Percentiles rank a stretch among this genome's conserved stretches.
phyloP scores from a whole-genome alignment of 768 basidiomycete genomes.

The Podaxis mareebaensis region DNA sequence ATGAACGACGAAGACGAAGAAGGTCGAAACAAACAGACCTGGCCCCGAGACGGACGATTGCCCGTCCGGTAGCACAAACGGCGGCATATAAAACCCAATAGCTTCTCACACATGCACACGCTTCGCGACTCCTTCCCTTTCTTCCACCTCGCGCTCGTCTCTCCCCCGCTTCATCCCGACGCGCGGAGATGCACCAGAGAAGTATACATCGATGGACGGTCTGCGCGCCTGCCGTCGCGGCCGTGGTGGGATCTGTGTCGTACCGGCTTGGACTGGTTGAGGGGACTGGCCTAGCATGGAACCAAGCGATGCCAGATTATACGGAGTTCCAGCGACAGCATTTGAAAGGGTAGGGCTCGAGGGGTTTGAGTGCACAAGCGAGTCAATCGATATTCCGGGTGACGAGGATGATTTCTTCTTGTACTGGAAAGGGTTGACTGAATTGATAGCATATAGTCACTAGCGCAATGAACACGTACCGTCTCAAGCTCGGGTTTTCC shows the following conservation, averaged over 20 bases:
- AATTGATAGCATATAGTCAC: conserved; percentile 17
- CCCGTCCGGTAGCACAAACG: neutral
- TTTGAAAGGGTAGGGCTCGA: conserved; percentile 51
- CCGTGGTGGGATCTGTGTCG: conserved; percentile 13
- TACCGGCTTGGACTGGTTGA: conserved; percentile 18
- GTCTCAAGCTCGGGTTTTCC: conserved; percentile 85
- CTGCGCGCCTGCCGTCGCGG: conserved; percentile 26
- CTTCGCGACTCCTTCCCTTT: conserved; percentile 6
- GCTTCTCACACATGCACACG: conserved; percentile 9
- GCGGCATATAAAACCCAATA: neutral
- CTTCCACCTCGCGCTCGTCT: conserved; percentile 1
- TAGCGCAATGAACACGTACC: conserved; percentile 36
- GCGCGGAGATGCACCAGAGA: conserved; percentile 18
- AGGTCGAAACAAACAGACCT: neutral
- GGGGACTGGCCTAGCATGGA: conserved; percentile 7
- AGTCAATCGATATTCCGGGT: conserved; percentile 56
- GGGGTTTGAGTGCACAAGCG: conserved; percentile 70
- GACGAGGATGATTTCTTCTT: conserved; percentile 45
- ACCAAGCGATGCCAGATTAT: conserved; percentile 2
- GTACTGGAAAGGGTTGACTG: conserved; percentile 44
- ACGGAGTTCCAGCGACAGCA: conserved; percentile 15
- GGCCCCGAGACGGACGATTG: neutral
- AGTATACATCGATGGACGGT: conserved; percentile 50
- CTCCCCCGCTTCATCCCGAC: conserved; percentile 8
- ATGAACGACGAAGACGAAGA: neutral